These are phyloP conservation scores for Russula lepida DNA, from an alignment of 768 basidiomycete species.

Conservation along the genomic window DNA sequence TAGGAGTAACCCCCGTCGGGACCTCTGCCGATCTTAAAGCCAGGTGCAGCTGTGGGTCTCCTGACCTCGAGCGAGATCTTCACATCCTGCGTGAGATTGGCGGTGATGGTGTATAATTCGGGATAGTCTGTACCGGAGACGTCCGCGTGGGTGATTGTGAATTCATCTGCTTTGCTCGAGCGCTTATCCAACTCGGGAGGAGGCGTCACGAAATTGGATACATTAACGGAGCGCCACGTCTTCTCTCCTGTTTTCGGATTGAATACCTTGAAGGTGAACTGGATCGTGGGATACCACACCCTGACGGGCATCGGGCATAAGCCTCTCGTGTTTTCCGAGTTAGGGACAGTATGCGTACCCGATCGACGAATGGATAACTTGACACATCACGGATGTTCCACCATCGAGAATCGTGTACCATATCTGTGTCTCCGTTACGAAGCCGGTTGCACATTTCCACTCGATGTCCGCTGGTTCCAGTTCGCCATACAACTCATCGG, in stretches of 20 bases:
- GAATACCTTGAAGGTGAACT: conserved; percentile 86
- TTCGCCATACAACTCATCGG: conserved; percentile 61
- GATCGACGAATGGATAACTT: conserved; percentile 80
- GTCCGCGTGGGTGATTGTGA: conserved; percentile 61
- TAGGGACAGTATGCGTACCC: conserved; percentile 49
- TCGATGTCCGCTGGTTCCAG: conserved; percentile 68
- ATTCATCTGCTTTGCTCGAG: conserved; percentile 80
- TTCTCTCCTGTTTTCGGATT: conserved; percentile 67
- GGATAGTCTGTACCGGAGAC: conserved; percentile 48
- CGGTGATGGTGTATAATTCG: conserved; percentile 73
- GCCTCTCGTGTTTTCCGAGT: conserved; percentile 10
- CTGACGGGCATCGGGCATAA: conserved; percentile 27
- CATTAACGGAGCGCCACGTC: conserved; percentile 83
- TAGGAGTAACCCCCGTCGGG: conserved; percentile 84
- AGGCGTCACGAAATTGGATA: conserved; percentile 67
- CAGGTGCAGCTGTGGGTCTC: conserved; percentile 62
- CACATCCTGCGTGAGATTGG: conserved; percentile 69
- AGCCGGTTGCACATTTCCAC: conserved; percentile 77
- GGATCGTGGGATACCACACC: conserved; percentile 89
- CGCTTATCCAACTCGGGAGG: conserved; percentile 77
- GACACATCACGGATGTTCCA: conserved; percentile 70
- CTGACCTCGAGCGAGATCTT: conserved; percentile 70
- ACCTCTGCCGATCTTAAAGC: conserved; percentile 88
- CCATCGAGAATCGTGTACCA: conserved; percentile 81
- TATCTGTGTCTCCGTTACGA: conserved; percentile 82